Conservation (phyloP, 371 early-diverging fungal species). For the Mortierella sp. region DNA sequence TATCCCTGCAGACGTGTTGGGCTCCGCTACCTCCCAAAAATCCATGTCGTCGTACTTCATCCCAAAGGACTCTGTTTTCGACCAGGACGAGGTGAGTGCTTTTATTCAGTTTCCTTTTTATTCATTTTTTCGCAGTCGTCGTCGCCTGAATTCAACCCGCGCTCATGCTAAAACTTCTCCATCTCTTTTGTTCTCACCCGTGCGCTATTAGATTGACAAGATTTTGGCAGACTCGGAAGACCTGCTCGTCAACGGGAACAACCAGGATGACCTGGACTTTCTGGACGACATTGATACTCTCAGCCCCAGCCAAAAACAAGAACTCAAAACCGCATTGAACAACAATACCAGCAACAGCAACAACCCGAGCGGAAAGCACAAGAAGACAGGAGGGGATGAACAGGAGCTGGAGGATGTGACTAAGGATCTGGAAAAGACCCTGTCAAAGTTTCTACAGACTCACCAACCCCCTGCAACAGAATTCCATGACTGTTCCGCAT, state of each 20-base stretch:
- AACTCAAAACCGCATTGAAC: constrained; percentile 5
- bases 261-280: constrained; percentile 33
- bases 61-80: constrained; percentile 26
- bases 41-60: constrained; percentile 35
- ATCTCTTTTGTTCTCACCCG: not conserved
- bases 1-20: not conserved
- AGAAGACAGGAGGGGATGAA: constrained; percentile 9
- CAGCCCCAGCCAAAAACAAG: constrained; percentile 9
- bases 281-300: constrained; percentile 33
- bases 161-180: too few species aligned
- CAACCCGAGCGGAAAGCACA: too few species aligned
- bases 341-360: not conserved
- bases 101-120: not conserved
- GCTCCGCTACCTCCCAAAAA: constrained; percentile 3
- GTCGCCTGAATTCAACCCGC: not conserved
- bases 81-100: constrained; percentile 31
- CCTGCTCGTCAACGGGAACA: constrained; percentile 18
- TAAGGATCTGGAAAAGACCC: constrained; percentile 36
- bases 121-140: not conserved
- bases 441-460: constrained; percentile 39
- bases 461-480: constrained; percentile 19
- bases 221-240: constrained; percentile 44
- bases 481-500: not conserved
- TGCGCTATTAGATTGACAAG: constrained; percentile 29
- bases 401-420: constrained; percentile 26